Evolutionary conservation across 2,329 filamentous ascomycete genomes (phyloP).

Genomic region (Neocatenulostroma microsporum): DNA sequence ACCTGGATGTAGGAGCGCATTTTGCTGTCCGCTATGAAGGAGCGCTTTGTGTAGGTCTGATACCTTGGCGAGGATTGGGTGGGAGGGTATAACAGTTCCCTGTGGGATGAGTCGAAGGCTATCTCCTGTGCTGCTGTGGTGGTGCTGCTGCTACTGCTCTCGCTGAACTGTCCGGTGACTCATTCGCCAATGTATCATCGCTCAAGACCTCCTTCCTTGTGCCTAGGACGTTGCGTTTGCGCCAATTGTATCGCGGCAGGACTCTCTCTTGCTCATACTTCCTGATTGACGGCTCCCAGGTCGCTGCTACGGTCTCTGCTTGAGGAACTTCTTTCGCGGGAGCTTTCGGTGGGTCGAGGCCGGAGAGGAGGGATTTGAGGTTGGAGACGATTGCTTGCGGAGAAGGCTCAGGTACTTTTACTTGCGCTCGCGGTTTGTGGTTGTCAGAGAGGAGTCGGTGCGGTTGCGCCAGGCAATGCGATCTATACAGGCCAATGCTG

Average conservation of each 20-base stretch:
- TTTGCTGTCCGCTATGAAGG: neutral
- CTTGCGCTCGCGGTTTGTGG: neutral
- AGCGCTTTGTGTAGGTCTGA: neutral
- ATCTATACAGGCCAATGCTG: too few species aligned
- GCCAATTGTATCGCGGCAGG: slow-evolving; percentile 1
- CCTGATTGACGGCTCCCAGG: slow-evolving; percentile 8
- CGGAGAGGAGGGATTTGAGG: slow-evolving; percentile 9
- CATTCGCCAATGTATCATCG: slow-evolving; percentile 1
- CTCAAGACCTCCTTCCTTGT: neutral
- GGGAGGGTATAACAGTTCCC: too few species aligned
- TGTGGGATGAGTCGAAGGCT: too few species aligned
- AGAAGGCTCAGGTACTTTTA: slow-evolving; percentile 3
- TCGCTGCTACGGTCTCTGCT: slow-evolving; percentile 4
- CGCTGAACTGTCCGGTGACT: neutral
- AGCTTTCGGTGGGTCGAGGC: slow-evolving; percentile 4
- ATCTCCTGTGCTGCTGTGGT: too few species aligned
- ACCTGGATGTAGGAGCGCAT: slow-evolving; percentile 74
- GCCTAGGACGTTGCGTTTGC: neutral
- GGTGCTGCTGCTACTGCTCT: too few species aligned
- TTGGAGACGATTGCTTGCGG: neutral
- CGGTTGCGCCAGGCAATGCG: neutral
- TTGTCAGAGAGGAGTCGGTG: neutral
- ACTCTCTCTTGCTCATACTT: slow-evolving; percentile 5
- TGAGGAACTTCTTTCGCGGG: neutral
- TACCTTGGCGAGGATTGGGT: neutral